phyloP scores from a whole-genome alignment of 805 yeast genomes.

The Yamadazyma insecticola region DNA sequence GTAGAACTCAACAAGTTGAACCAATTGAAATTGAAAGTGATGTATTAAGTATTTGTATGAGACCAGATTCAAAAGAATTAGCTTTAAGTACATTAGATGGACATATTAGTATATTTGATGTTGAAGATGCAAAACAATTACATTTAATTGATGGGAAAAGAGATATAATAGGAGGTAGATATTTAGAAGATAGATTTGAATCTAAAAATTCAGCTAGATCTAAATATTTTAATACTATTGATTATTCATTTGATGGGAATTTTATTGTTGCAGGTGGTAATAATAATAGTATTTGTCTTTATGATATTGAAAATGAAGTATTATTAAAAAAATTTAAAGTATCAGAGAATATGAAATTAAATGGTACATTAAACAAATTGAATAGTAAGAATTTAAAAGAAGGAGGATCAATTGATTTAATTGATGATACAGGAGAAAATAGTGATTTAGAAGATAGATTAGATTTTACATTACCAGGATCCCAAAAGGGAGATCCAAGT shows the following conservation, averaged over 20 bases:
- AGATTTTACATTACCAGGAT: slow-evolving; percentile 80
- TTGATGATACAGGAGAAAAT: slow-evolving; percentile 82
- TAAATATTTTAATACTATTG: slow-evolving; percentile 73
- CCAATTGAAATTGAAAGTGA: slow-evolving; percentile 85
- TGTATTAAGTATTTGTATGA: slow-evolving; percentile 73
- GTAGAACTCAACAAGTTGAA: slow-evolving; percentile 82
- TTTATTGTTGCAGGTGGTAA: slow-evolving; percentile 91
- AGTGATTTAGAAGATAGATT: slow-evolving; percentile 80
- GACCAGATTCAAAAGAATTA: slow-evolving; percentile 90
- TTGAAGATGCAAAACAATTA: slow-evolving; percentile 73
- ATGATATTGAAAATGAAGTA: slow-evolving; percentile 87
- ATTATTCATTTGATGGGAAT: slow-evolving; percentile 86
- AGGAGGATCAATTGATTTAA: slow-evolving; percentile 65
- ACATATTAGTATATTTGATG: slow-evolving; percentile 76
- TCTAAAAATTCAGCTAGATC: slow-evolving; percentile 79
- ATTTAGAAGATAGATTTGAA: slow-evolving; percentile 74
- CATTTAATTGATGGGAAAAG: slow-evolving; percentile 81
- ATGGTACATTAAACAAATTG: slow-evolving; percentile 77
- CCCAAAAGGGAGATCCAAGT: slow-evolving; percentile 71
- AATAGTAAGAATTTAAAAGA: slow-evolving; percentile 84
- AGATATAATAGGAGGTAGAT: slow-evolving; percentile 86
- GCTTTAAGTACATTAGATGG: slow-evolving; percentile 91
- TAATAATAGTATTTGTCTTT: slow-evolving; percentile 84
- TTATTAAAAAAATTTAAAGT: slow-evolving; percentile 76
- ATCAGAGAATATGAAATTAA: slow-evolving; percentile 83